Conservation (phyloP, 352 stramenopile genomes). For the Pythium volutum region DNA sequence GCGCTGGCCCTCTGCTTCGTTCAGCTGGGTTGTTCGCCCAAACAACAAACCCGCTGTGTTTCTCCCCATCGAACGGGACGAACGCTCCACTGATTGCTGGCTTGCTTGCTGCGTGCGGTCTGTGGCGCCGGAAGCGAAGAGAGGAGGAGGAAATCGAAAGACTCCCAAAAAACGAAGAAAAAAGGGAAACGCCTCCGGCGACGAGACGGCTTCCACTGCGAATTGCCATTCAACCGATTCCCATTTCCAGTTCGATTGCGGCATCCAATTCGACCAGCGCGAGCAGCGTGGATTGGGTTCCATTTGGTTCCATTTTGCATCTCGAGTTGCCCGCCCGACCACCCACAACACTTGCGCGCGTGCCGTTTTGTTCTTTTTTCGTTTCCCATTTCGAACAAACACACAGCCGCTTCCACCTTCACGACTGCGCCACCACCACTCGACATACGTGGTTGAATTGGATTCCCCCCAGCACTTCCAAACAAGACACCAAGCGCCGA, state of each 20-base stretch:
- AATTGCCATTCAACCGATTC: too few relatives aligned
- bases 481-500: neutral
- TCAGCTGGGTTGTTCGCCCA: neutral
- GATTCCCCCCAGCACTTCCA: neutral
- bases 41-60: neutral
- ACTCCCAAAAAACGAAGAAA: slow-evolving; percentile 21
- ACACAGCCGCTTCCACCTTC: neutral
- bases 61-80: neutral
- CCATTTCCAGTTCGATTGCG: too few relatives aligned
- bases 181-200: slow-evolving; percentile 1
- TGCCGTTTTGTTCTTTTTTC: neutral
- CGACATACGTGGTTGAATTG: neutral
- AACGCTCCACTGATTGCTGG: neutral
- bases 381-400: neutral
- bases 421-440: neutral
- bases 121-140: slow-evolving; percentile 8
- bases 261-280: slow-evolving; percentile 7
- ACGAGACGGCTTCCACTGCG: neutral
- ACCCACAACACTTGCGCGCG: neutral
- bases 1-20: slow-evolving; percentile 15
- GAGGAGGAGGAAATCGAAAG: slow-evolving; percentile 19
- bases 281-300: too few relatives aligned
- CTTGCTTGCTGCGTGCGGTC: neutral
- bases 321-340: neutral
- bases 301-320: slow-evolving; percentile 7